A percentile compares a stretch with the other conserved stretches of the same genome.
Conservation (phyloP, 352 stramenopile genomes). For the Pythium phragmitis region DNA sequence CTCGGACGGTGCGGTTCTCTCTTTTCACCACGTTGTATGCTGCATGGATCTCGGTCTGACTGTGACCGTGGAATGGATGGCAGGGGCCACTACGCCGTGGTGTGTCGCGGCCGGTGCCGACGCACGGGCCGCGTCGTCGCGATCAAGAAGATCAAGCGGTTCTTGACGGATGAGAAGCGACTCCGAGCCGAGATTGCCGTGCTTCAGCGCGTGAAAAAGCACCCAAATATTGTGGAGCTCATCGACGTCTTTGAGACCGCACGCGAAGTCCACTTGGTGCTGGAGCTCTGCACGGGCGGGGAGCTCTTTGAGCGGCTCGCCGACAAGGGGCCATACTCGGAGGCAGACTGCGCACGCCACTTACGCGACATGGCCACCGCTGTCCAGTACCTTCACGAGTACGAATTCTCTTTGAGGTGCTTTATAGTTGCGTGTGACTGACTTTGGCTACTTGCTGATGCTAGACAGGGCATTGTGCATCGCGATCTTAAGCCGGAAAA, state of each 20-base stretch:
- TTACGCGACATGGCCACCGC: slow-evolving; percentile 64
- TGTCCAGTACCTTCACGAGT: slow-evolving; percentile 74
- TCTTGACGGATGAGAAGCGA: slow-evolving; percentile 69
- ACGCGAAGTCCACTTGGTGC: slow-evolving; percentile 72
- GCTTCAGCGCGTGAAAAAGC: slow-evolving; percentile 51
- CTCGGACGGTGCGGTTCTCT: slow-evolving; percentile 39
- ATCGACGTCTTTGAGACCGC: slow-evolving; percentile 82
- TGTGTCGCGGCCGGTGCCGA: slow-evolving; percentile 54
- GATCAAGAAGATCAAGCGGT: slow-evolving; percentile 85
- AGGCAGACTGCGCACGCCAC: slow-evolving; percentile 77
- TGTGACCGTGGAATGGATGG: neutral
- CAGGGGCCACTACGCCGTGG: slow-evolving; percentile 72
- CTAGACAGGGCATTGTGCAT: slow-evolving; percentile 74
- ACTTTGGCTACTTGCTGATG: neutral
- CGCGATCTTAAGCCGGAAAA: slow-evolving; percentile 86
- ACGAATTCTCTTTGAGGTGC: neutral
- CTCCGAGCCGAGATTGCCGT: slow-evolving; percentile 65
- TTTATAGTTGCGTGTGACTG: neutral
- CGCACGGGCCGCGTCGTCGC: slow-evolving; percentile 54
- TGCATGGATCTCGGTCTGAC: neutral
- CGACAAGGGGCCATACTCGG: slow-evolving; percentile 78
- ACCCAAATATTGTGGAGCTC: slow-evolving; percentile 79
- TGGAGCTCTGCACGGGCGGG: slow-evolving; percentile 79
- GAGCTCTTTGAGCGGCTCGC: slow-evolving; percentile 83
- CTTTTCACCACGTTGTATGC: neutral